Conservation (phyloP, 805 yeast species). For the Scheffersomyces coipomensis region DNA sequence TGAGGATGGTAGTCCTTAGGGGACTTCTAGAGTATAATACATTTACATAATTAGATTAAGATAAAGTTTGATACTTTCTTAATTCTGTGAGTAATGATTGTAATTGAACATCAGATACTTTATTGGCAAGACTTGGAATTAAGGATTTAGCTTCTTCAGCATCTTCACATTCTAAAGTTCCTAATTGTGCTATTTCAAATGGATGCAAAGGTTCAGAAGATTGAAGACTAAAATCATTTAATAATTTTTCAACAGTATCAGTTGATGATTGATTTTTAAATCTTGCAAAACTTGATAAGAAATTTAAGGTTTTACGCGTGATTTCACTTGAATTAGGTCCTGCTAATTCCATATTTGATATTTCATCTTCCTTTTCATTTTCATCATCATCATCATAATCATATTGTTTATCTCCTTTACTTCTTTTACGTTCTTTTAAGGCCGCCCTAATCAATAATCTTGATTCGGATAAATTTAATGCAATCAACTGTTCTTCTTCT, state of each 20-base stretch:
- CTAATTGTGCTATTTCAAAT: constrained; percentile 89
- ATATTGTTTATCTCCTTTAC: constrained; percentile 30
- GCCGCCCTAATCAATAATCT: constrained; percentile 89
- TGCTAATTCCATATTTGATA: constrained; percentile 49
- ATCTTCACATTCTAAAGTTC: constrained; percentile 90
- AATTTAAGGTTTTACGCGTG: constrained; percentile 86
- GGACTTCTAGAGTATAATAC: too few relatives aligned
- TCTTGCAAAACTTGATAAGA: constrained; percentile 79
- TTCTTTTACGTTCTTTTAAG: constrained; percentile 56
- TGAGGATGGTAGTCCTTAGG: too few relatives aligned
- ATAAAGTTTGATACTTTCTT: constrained; percentile 52
- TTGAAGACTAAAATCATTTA: constrained; percentile 61
- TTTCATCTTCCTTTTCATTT: constrained; percentile 43
- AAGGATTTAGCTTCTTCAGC: constrained; percentile 95
- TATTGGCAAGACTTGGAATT: constrained; percentile 80
- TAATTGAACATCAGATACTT: constrained; percentile 82
- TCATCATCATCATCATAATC: constrained; percentile 28
- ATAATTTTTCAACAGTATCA: constrained; percentile 85
- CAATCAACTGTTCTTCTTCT: constrained; percentile 69
- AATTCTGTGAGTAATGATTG: constrained; percentile 86
- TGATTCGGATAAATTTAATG: constrained; percentile 87
- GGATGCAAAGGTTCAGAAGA: constrained; percentile 73
- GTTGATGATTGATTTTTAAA: constrained; percentile 92
- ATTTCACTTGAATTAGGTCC: constrained; percentile 82
- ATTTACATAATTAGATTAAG: too few relatives aligned